phyloP scores from a whole-genome alignment of 2,329 filamentous ascomycete species.

The Colletotrichum filicis region DNA sequence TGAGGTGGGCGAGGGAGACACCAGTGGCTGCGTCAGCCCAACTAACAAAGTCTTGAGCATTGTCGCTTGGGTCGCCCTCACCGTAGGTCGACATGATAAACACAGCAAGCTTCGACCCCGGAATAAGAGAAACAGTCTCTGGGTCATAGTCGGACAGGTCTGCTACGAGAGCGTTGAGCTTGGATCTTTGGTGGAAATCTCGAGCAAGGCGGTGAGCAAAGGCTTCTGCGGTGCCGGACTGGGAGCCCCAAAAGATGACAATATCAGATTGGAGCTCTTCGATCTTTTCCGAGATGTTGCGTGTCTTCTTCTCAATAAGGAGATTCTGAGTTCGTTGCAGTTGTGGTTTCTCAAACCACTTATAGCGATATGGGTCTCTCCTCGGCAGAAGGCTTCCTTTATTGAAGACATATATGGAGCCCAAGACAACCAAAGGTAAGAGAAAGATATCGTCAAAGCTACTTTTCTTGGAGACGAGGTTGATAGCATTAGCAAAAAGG shows the following conservation, averaged over 20 bases:
- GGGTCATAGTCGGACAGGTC: slow-evolving; percentile 60
- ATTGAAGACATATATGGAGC: slow-evolving; percentile 50
- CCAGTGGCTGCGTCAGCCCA: slow-evolving; percentile 38
- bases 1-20: slow-evolving; percentile 37
- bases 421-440: slow-evolving; percentile 38
- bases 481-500: too few relatives aligned
- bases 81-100: slow-evolving; percentile 53
- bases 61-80: slow-evolving; percentile 54
- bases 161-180: slow-evolving; percentile 50
- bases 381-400: slow-evolving; percentile 57
- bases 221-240: slow-evolving; percentile 57
- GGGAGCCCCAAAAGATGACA: slow-evolving; percentile 60
- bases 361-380: slow-evolving; percentile 58
- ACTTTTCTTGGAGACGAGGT: too few relatives aligned
- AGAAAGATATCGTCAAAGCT: not conserved
- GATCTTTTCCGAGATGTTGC: slow-evolving; percentile 54
- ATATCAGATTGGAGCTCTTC: slow-evolving; percentile 41
- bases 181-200: slow-evolving; percentile 52
- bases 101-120: slow-evolving; percentile 42
- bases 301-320: slow-evolving; percentile 47
- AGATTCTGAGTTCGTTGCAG: slow-evolving; percentile 37
- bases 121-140: slow-evolving; percentile 46
- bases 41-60: slow-evolving; percentile 44
- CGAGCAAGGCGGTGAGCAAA: slow-evolving; percentile 52
- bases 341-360: slow-evolving; percentile 61